Conservation (phyloP, 495 filamentous ascomycete genomes). For the Symbiotaphrina buchneri region DNA sequence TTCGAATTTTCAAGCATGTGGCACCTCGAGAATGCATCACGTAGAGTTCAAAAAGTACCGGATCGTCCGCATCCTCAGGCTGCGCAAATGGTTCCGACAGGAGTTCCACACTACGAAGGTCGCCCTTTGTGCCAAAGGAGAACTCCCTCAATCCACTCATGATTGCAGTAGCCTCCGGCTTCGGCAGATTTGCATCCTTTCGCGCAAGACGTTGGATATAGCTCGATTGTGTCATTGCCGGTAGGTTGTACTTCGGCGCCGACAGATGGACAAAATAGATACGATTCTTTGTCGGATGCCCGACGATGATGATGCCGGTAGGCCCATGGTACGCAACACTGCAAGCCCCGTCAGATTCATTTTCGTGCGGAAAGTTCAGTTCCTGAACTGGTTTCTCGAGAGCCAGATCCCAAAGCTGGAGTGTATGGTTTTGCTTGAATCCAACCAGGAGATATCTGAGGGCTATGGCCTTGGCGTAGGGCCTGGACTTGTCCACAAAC, state of each 20-base stretch:
- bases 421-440: conserved; percentile 96
- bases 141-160: conserved; percentile 90
- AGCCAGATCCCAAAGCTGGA: conserved; percentile 97
- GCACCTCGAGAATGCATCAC: conserved; percentile 94
- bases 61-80: conserved; percentile 32
- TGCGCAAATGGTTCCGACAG: conserved; percentile 34
- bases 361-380: conserved; percentile 85
- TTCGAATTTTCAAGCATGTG: conserved; percentile 61
- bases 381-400: conserved; percentile 90
- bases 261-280: conserved; percentile 93
- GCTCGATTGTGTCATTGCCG: conserved; percentile 58
- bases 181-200: conserved; percentile 51
- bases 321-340: conserved; percentile 81
- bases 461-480: conserved; percentile 68
- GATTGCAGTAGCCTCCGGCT: conserved; percentile 82
- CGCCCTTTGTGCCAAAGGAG: conserved; percentile 70
- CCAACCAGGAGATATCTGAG: conserved; percentile 88
- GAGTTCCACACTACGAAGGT: conserved; percentile 76
- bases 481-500: conserved; percentile 83
- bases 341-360: conserved; percentile 91
- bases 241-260: conserved; percentile 70
- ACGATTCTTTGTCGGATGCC: conserved; percentile 90
- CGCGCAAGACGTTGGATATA: conserved; percentile 55
- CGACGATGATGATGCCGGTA: conserved; percentile 80
- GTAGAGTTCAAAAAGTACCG: conserved; percentile 73